Percentiles rank a stretch among this genome's conserved stretches.
These are phyloP conservation scores for Mortierella polycephala DNA, from an alignment of 371 early-diverging fungal genomes.

Conservation along the genomic window DNA sequence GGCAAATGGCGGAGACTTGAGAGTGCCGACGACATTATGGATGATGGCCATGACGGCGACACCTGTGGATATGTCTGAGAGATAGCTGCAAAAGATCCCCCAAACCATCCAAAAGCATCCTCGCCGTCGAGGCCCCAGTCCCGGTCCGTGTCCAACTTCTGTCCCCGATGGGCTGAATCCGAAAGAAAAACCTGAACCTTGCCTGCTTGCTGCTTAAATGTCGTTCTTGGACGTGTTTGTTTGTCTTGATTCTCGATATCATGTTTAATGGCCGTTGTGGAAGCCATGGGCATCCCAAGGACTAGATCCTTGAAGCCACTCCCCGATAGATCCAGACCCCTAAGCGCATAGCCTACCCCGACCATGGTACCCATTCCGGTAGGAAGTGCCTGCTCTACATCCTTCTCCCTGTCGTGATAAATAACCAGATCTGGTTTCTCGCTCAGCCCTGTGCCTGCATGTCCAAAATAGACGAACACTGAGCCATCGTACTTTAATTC, in stretches of 20 bases:
- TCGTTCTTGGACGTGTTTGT: not conserved
- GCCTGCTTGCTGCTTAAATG: conserved; percentile 29
- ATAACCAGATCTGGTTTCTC: conserved; percentile 59
- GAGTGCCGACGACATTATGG: not conserved
- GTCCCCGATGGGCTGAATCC: conserved; percentile 7
- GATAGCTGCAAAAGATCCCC: conserved; percentile 30
- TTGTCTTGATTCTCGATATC: conserved; percentile 4
- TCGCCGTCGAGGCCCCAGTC: conserved; percentile 46
- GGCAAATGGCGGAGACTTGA: not conserved
- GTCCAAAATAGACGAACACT: conserved; percentile 82
- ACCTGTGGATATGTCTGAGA: not conserved
- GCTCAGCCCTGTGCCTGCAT: conserved; percentile 56
- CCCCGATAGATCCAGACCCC: conserved; percentile 72
- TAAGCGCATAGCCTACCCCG: conserved; percentile 68
- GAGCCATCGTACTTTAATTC: conserved; percentile 57
- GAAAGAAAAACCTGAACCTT: conserved; percentile 34
- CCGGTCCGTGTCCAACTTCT: conserved; percentile 23
- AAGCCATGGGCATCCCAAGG: conserved; percentile 73
- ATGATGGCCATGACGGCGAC: not conserved
- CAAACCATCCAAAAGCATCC: conserved; percentile 41
- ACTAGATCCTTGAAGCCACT: conserved; percentile 76
- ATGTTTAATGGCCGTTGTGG: not conserved
- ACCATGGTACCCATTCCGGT: conserved; percentile 17
- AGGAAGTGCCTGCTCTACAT: conserved; percentile 25
- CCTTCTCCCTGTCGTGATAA: conserved; percentile 33